These are phyloP conservation scores for Sporisorium reilianum DNA, from an alignment of 1,284 basidiomycete genomes.

Conservation along the genomic window DNA sequence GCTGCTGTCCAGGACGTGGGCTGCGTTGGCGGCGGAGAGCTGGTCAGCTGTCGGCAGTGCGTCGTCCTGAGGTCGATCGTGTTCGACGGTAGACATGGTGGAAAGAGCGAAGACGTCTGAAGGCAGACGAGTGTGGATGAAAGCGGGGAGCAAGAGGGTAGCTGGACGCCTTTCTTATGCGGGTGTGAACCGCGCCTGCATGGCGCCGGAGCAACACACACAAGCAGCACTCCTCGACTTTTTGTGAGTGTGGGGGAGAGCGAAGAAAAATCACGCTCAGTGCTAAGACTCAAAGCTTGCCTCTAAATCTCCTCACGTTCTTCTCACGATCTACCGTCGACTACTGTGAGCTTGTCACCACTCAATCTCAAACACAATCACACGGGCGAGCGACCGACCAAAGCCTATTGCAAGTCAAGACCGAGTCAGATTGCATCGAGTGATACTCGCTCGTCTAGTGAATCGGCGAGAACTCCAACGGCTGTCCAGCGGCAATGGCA, in stretches of 20 bases:
- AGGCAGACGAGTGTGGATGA: not conserved
- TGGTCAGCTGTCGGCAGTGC: conserved; percentile 25
- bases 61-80: conserved; percentile 14
- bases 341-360: not conserved
- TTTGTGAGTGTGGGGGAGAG: not conserved
- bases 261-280: not conserved
- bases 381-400: not conserved
- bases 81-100: conserved; percentile 19
- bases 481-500: conserved; percentile 21
- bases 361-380: not conserved
- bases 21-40: conserved; percentile 26
- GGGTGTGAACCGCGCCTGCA: conserved; percentile 21
- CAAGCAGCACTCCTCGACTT: not conserved
- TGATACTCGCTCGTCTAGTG: conserved; percentile 12
- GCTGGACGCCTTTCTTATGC: conserved; percentile 2
- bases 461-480: conserved; percentile 48
- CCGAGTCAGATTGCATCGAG: not conserved
- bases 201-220: not conserved
- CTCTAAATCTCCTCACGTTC: not conserved
- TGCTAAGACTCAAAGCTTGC: not conserved
- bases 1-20: conserved; percentile 22
- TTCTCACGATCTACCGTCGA: not conserved
- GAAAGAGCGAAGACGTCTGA: not conserved
- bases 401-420: no score
- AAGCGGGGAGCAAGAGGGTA: not conserved